phyloP scores from a whole-genome alignment of 2,329 filamentous ascomycete species.

The Ophiostoma australiae region DNA sequence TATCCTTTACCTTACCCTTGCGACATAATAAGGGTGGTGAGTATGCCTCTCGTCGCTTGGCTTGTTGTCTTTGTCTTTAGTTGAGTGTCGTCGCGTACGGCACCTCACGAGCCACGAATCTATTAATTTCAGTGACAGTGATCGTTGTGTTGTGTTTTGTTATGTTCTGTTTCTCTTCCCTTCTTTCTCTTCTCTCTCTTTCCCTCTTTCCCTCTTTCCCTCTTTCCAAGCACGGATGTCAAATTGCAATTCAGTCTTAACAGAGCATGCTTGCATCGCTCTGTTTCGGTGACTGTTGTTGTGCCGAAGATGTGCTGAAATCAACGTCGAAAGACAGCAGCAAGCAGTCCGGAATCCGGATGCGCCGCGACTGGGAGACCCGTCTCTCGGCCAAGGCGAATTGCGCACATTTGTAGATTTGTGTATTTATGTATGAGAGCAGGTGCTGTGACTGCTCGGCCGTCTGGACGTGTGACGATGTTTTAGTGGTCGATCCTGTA shows the following conservation, averaged over 20 bases:
- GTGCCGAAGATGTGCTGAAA: constrained; percentile 99
- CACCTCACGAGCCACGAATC: constrained; percentile 7
- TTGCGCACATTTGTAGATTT: constrained; percentile 32
- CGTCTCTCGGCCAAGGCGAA: constrained; percentile 29
- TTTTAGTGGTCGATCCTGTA: neutral
- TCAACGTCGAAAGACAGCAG: constrained; percentile 39
- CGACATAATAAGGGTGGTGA: neutral
- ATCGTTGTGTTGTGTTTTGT: neutral
- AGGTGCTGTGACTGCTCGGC: neutral
- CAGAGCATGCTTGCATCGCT: constrained; percentile 2
- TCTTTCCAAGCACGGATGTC: constrained; percentile 99
- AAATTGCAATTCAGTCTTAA: constrained; percentile 88
- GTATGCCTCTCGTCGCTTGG: neutral
- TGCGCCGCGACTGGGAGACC: constrained; percentile 28
- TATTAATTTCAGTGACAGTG: neutral
- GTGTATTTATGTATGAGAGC: too few relatives aligned
- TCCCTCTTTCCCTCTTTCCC: neutral
- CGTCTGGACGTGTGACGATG: neutral
- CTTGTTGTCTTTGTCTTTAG: neutral
- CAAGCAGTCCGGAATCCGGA: constrained; percentile 39
- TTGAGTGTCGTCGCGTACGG: neutral
- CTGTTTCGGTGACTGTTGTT: constrained; percentile 70
- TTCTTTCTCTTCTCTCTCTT: neutral
- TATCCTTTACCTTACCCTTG: neutral
- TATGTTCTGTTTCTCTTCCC: neutral